These are phyloP conservation scores for Ammopiptanthus mongolicus DNA, from an alignment of 306 rosid species.

Conservation along the genomic window DNA sequence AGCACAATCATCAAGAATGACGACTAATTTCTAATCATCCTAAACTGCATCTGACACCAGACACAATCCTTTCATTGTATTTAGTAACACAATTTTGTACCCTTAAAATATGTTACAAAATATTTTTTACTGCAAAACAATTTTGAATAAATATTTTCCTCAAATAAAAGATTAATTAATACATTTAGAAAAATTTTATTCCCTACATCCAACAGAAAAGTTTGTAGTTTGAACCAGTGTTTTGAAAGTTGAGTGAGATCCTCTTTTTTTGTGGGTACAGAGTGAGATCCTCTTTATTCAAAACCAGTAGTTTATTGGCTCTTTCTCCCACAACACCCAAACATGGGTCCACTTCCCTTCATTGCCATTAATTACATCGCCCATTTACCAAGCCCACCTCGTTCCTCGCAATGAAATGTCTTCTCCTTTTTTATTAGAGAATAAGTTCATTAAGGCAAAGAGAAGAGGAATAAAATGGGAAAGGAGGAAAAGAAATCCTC, in stretches of 20 bases:
- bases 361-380: not conserved
- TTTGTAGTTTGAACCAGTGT: not conserved
- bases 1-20: slow-evolving; percentile 2
- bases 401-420: not conserved
- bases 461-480: not conserved
- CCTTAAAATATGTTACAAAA: not conserved
- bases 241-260: too few relatives aligned
- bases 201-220: not conserved
- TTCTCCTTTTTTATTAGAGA: too few relatives aligned
- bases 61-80: not conserved
- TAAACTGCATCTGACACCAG: not conserved
- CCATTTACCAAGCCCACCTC: not conserved
- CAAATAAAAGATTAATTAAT: not conserved
- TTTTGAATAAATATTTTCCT: not conserved
- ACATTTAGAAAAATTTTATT: not conserved
- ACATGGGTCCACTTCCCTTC: not conserved
- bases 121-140: not conserved
- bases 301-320: not conserved
- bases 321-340: not conserved
- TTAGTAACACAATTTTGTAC: not conserved
- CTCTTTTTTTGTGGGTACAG: too few relatives aligned
- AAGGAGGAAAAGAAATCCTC: not conserved
- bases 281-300: not conserved
- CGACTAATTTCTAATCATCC: not conserved
- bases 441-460: not conserved